Percentiles rank a stretch among this genome's conserved stretches.
Conservation (phyloP, 345 rosid species). For the Anacardium occidentale region DNA sequence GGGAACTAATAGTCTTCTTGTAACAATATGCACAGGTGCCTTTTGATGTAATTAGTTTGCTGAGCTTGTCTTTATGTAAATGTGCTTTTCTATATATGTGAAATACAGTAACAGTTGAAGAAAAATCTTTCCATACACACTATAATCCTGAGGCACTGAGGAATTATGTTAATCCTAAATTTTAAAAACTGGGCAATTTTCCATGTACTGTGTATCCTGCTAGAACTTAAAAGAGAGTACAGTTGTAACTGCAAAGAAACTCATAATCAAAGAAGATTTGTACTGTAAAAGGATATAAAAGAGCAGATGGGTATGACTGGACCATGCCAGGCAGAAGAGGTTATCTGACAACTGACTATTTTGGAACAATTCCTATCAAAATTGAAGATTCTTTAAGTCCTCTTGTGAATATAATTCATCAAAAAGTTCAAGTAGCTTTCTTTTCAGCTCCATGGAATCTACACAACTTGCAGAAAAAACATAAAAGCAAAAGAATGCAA, state of each 20-base stretch:
- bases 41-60: constrained; percentile 14
- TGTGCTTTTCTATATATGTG: constrained; percentile 17
- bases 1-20: constrained; percentile 24
- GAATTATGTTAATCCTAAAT: background rate
- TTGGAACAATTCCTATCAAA: constrained; percentile 3
- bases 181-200: constrained; percentile 10
- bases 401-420: constrained; percentile 10
- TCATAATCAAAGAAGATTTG: background rate
- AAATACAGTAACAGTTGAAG: constrained; percentile 25
- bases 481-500: background rate
- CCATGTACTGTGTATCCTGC: background rate
- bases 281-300: background rate
- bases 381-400: background rate
- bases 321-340: constrained; percentile 13
- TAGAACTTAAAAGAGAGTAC: too few species aligned
- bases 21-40: constrained; percentile 21
- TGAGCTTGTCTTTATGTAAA: constrained; percentile 33
- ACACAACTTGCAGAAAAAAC: constrained; percentile 28
- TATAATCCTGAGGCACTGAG: background rate
- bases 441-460: constrained; percentile 22
- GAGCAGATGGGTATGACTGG: background rate
- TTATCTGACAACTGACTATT: background rate
- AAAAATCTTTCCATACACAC: constrained; percentile 7
- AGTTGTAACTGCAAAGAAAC: too few species aligned
- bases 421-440: constrained; percentile 17